Conservation (phyloP, 2,329 filamentous ascomycete species). For the Achaetomium macrosporum region DNA sequence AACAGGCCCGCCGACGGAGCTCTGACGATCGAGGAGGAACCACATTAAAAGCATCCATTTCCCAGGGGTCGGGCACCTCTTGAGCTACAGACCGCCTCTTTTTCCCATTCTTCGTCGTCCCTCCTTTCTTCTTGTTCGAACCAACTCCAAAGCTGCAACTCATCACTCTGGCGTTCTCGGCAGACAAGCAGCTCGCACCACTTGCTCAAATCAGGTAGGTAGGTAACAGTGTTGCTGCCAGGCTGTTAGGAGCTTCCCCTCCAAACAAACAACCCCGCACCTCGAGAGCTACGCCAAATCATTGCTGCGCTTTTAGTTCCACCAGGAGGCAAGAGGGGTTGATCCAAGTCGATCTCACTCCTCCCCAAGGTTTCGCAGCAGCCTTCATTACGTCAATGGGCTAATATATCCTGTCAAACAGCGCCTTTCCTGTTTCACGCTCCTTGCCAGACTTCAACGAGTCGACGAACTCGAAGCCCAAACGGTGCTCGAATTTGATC, state of each 20-base stretch:
- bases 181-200: not conserved
- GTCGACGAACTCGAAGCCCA: too few species aligned
- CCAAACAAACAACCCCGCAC: conserved; percentile 15
- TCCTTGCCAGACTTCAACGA: not conserved
- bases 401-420: conserved; percentile 23
- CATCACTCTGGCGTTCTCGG: not conserved
- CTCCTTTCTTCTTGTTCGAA: not conserved
- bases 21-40: conserved; percentile 10
- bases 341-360: conserved; percentile 16
- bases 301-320: conserved; percentile 18
- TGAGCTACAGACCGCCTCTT: conserved; percentile 10
- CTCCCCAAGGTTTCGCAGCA: conserved; percentile 6
- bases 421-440: conserved; percentile 4
- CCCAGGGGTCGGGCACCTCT: conserved; percentile 11
- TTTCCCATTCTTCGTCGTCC: conserved; percentile 1
- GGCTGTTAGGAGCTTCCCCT: conserved; percentile 16
- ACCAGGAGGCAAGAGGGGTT: conserved; percentile 18
- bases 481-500: not conserved
- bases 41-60: conserved; percentile 21
- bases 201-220: not conserved
- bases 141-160: not conserved
- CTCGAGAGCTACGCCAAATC: conserved; percentile 18
- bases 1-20: conserved; percentile 18
- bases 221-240: conserved; percentile 3
- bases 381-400: conserved; percentile 26